phyloP scores from a whole-genome alignment of 495 filamentous ascomycete genomes.

The Bombardia bombarda region DNA sequence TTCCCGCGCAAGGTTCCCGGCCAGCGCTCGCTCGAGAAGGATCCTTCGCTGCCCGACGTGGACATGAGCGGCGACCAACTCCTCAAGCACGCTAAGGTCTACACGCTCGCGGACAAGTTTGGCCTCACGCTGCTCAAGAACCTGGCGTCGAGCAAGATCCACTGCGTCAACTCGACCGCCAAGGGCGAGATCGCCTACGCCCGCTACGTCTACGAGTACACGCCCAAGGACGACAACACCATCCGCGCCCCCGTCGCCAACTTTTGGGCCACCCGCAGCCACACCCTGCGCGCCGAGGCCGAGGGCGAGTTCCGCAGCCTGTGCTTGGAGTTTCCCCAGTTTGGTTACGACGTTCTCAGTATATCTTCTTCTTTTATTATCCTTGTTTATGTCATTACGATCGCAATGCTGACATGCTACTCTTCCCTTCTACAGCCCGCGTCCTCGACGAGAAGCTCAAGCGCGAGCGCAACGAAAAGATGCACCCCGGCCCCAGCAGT shows the following conservation, averaged over 20 bases:
- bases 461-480: constrained; percentile 44
- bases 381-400: neutral
- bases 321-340: constrained; percentile 84
- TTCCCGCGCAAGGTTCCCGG: constrained; percentile 59
- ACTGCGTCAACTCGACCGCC: constrained; percentile 75
- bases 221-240: constrained; percentile 54
- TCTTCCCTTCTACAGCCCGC: constrained; percentile 32
- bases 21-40: constrained; percentile 46
- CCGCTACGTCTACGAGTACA: constrained; percentile 80
- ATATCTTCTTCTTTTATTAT: constrained; percentile 15
- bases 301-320: constrained; percentile 72
- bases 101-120: constrained; percentile 80
- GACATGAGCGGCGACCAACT: constrained; percentile 71
- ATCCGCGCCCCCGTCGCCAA: constrained; percentile 80
- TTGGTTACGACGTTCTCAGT: constrained; percentile 84
- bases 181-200: constrained; percentile 86
- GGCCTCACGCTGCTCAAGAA: constrained; percentile 62
- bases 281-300: constrained; percentile 74
- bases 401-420: neutral
- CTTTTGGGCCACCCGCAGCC: constrained; percentile 79
- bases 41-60: constrained; percentile 47
- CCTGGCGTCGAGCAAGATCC: constrained; percentile 80
- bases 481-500: constrained; percentile 38
- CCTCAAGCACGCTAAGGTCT: constrained; percentile 77
- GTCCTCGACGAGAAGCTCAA: constrained; percentile 54